phyloP scores from a whole-genome alignment of 306 rosid genomes.

The Medicago arabica region DNA sequence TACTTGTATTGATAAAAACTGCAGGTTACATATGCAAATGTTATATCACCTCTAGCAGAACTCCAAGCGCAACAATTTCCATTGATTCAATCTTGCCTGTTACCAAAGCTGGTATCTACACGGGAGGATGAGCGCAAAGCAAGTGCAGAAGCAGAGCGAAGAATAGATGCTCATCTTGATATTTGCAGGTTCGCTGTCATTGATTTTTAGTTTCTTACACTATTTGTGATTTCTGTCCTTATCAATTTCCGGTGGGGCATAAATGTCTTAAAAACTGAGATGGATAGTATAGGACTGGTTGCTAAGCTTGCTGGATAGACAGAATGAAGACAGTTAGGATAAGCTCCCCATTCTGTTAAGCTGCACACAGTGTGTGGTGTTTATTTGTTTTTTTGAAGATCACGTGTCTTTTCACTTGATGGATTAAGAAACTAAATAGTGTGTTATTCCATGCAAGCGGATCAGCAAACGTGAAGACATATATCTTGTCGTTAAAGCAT shows the following conservation, averaged over 20 bases:
- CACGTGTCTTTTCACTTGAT: slow-evolving; percentile 3
- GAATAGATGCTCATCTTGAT: slow-evolving; percentile 77
- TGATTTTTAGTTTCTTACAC: slow-evolving; percentile 9
- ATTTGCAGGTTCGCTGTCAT: slow-evolving; percentile 68
- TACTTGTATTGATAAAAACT: slow-evolving; percentile 33
- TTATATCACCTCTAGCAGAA: slow-evolving; percentile 80
- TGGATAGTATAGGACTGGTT: neutral
- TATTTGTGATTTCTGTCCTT: slow-evolving; percentile 23
- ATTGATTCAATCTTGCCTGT: slow-evolving; percentile 78
- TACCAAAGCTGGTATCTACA: slow-evolving; percentile 77
- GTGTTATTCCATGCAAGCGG: slow-evolving; percentile 44
- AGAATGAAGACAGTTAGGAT: too few relatives aligned
- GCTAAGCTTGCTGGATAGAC: slow-evolving; percentile 7
- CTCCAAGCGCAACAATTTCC: slow-evolving; percentile 83
- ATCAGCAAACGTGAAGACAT: slow-evolving; percentile 90
- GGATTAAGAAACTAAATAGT: slow-evolving; percentile 41
- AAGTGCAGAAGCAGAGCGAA: slow-evolving; percentile 90
- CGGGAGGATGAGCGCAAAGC: slow-evolving; percentile 79
- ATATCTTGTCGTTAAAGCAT: slow-evolving; percentile 77
- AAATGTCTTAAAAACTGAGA: neutral
- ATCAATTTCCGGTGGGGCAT: neutral
- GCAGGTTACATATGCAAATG: slow-evolving; percentile 80
- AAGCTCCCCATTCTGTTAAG: too few relatives aligned
- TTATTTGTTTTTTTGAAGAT: slow-evolving; percentile 32
- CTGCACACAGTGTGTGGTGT: neutral